These are phyloP conservation scores for Myxozyma neotropica DNA, from an alignment of 805 yeast genomes.

Conservation along the genomic window DNA sequence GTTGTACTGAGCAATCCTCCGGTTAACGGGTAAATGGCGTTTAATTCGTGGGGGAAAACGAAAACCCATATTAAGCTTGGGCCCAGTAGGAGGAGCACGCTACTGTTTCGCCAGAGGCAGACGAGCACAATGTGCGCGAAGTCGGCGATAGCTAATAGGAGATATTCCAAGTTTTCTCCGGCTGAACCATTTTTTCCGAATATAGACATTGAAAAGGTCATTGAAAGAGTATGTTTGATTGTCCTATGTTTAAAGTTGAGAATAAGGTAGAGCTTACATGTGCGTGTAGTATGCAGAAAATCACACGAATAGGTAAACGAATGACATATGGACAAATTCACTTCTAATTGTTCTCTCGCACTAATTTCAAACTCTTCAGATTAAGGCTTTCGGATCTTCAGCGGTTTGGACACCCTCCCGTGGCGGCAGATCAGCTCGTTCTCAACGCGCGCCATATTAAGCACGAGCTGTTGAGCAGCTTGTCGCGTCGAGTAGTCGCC, in stretches of 20 bases:
- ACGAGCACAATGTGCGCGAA: not conserved
- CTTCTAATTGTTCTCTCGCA: not conserved
- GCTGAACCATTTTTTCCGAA: constrained; percentile 20
- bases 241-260: too few species aligned
- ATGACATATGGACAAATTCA: not conserved
- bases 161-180: constrained; percentile 20
- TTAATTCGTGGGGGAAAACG: too few species aligned
- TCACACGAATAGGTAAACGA: not conserved
- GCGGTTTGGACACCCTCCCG: constrained; percentile 37
- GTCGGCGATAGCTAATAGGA: not conserved
- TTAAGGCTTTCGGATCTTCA: constrained; percentile 34
- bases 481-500: constrained; percentile 70
- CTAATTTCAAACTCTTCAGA: not conserved
- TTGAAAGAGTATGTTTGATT: not conserved
- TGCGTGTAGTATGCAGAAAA: not conserved
- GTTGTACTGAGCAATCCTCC: too few species aligned
- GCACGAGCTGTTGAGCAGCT: constrained; percentile 38
- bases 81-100: not conserved
- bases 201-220: constrained; percentile 9
- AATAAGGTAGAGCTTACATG: not conserved
- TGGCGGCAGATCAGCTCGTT: constrained; percentile 38
- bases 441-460: constrained; percentile 38
- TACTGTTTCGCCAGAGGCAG: not conserved
- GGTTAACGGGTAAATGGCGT: too few species aligned
- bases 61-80: not conserved